A percentile compares a stretch with the other conserved stretches of the same genome.
phyloP scores from a whole-genome alignment of 106 monocot species.

The Cymbidium sinense region DNA sequence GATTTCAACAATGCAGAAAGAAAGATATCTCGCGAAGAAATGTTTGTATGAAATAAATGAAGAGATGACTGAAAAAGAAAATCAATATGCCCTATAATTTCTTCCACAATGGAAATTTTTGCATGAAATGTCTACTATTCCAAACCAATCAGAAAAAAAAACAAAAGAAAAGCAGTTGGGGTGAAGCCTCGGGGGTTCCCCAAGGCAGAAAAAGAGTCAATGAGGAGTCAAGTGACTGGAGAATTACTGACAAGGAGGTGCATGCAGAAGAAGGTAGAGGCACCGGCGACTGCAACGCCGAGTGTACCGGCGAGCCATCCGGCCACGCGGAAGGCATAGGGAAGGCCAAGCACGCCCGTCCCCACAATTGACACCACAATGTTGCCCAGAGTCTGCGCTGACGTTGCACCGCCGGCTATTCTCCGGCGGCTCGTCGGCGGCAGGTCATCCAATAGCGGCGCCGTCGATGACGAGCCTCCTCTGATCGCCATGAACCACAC shows the following conservation, averaged over 20 bases:
- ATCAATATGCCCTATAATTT: no score
- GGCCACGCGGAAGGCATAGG: constrained; percentile 55
- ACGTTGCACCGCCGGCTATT: constrained; percentile 35
- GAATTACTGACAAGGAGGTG: constrained; percentile 47
- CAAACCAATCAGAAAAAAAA: background rate
- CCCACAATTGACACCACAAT: constrained; percentile 62
- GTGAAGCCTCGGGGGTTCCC: no score
- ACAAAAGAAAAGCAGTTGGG: no score
- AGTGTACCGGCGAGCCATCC: constrained; percentile 55
- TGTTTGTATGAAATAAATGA: no score
- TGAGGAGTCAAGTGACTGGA: background rate
- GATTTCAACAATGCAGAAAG: background rate
- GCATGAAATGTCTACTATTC: no score
- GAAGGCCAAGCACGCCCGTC: constrained; percentile 58
- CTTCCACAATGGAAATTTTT: no score
- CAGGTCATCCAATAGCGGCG: constrained; percentile 11
- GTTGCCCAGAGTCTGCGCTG: constrained; percentile 55
- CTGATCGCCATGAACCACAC: background rate
- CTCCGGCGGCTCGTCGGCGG: background rate
- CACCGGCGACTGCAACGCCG: constrained; percentile 36
- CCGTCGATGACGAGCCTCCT: background rate
- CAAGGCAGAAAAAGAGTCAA: background rate
- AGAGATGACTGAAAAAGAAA: no score
- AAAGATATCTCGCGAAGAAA: background rate
- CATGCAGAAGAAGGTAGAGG: constrained; percentile 57